Base-by-base conservation (phyloP, 352 stramenopile species). In the Elongisporangium undulatum region DNA sequence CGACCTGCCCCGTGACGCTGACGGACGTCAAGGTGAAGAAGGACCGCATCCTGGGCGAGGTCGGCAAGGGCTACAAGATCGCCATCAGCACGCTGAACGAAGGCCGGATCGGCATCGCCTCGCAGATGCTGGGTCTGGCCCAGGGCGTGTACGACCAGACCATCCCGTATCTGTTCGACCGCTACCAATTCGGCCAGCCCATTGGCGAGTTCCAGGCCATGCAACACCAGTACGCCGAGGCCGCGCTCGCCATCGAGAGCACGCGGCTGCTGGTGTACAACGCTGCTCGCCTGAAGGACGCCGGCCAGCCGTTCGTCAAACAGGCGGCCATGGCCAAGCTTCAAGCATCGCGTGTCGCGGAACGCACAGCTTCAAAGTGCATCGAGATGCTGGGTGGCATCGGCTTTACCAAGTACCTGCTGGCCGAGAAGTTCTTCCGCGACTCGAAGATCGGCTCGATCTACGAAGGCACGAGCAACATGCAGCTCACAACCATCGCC, bases 381-480 rank as follows among this genome's bases (percentile, higher is more conserved):
- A 98, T 99, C 59, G 94, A 99, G 73, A 92, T 90, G 82, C 72
- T 98, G 9, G 97, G 97, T 48, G 96, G 96, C 19, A 87, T 99
- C 49, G 97, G 96, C 17, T 99, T 98, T 65, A 98, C 92, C 15
- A 96, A 97, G 73, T 88, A 98, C 52, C 67, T 98, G 34, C 63
- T 97, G 10, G 93, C 90, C 0, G 96, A 99, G 66, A 99, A 99
- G 66, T 98, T 98, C 65, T 99, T 93, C 69, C 89, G 97, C 57
- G 97, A 99, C 72, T 97, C 94, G 66, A 99, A 98, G 74, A 98
- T 99, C 63, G 95, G 95, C 51, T 82, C 86, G 21, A 99, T 99
- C 58, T 99, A 99, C 78, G 97, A 99, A 77, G 97, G 97, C 21
- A 99, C 95, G 12, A 98, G 84, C 68, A 98, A 98, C 73, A 98